Percentiles rank a stretch among this genome's conserved stretches.
Evolutionary conservation across 1,284 basidiomycete genomes (phyloP).

Genomic region (Phellinidium pouzarii): DNA sequence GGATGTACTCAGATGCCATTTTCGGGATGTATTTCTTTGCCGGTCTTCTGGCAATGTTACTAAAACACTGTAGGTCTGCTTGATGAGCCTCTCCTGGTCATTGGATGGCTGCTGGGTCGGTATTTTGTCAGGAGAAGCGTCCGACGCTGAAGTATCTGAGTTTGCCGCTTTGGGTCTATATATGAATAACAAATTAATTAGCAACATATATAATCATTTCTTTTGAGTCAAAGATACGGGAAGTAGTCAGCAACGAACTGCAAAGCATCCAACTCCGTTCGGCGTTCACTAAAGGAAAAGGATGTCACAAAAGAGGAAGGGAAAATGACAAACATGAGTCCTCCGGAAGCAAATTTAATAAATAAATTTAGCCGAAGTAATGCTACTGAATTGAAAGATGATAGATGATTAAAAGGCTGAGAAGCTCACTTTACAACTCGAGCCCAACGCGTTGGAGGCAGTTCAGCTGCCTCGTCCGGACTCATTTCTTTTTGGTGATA

Average conservation of each 20-base stretch:
- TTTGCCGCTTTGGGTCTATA: constrained; percentile 17
- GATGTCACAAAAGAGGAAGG: not conserved
- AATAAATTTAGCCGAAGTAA: too few relatives aligned
- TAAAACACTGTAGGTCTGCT: constrained; percentile 78
- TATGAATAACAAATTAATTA: not conserved
- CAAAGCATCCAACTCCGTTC: too few relatives aligned
- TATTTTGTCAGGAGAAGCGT: constrained; percentile 31
- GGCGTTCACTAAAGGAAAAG: constrained; percentile 8
- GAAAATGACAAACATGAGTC: too few relatives aligned
- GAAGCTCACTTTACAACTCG: constrained; percentile 55
- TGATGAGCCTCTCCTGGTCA: constrained; percentile 60
- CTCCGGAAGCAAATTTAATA: too few relatives aligned
- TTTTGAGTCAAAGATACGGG: too few relatives aligned
- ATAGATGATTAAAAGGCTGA: not conserved
- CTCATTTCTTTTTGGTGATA: constrained; percentile 77
- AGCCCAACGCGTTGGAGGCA: constrained; percentile 67
- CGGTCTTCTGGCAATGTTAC: constrained; percentile 65
- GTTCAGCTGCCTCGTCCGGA: constrained; percentile 51
- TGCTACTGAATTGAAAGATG: too few relatives aligned
- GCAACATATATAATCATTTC: too few relatives aligned
- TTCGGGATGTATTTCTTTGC: constrained; percentile 54
- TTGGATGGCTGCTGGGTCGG: constrained; percentile 21
- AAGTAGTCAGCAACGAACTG: too few relatives aligned
- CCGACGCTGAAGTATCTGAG: constrained; percentile 28
- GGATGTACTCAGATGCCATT: constrained; percentile 74